These are phyloP conservation scores for Ogataea philodendri DNA, from an alignment of 805 yeast genomes.

Conservation along the genomic window DNA sequence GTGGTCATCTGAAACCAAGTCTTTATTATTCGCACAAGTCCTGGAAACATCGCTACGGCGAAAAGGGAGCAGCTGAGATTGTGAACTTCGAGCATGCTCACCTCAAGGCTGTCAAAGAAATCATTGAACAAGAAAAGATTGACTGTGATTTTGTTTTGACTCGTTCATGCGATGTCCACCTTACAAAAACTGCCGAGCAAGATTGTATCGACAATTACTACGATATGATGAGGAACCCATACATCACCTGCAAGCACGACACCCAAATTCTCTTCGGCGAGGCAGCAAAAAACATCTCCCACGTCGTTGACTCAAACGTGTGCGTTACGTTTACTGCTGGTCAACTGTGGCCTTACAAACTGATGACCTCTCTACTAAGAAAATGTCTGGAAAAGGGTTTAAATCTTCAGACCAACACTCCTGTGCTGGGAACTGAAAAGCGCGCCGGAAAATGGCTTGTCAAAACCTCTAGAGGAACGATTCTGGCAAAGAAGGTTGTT, in stretches of 20 bases:
- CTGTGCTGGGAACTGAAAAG: conserved; percentile 31
- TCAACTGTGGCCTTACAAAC: conserved; percentile 44
- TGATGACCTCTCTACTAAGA: conserved; percentile 36
- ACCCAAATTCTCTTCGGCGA: conserved; percentile 36
- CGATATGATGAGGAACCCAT: conserved; percentile 29
- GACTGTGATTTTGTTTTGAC: conserved; percentile 34
- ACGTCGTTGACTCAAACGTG: conserved; percentile 31
- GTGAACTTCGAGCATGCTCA: conserved; percentile 39
- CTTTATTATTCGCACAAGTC: conserved; percentile 19
- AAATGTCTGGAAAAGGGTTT: conserved; percentile 33
- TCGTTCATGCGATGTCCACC: conserved; percentile 32
- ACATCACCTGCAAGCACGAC: conserved; percentile 29
- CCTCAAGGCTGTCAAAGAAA: conserved; percentile 32
- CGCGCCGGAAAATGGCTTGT: conserved; percentile 30
- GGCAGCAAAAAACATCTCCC: conserved; percentile 29
- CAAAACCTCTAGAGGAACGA: conserved; percentile 27
- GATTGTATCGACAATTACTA: conserved; percentile 16
- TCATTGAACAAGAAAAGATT: conserved; percentile 34
- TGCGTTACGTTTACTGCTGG: conserved; percentile 42
- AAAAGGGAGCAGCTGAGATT: conserved; percentile 35
- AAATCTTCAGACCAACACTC: conserved; percentile 42
- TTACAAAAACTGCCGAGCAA: conserved; percentile 13
- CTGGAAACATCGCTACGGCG: conserved; percentile 24
- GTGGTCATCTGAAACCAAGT: conserved; percentile 47
- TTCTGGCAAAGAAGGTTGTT: conserved; percentile 35